Evolutionary conservation across 768 basidiomycete genomes (phyloP), one percentile per base, ranked within the genome.

Genomic region (Cystofilobasidium macerans): DNA sequence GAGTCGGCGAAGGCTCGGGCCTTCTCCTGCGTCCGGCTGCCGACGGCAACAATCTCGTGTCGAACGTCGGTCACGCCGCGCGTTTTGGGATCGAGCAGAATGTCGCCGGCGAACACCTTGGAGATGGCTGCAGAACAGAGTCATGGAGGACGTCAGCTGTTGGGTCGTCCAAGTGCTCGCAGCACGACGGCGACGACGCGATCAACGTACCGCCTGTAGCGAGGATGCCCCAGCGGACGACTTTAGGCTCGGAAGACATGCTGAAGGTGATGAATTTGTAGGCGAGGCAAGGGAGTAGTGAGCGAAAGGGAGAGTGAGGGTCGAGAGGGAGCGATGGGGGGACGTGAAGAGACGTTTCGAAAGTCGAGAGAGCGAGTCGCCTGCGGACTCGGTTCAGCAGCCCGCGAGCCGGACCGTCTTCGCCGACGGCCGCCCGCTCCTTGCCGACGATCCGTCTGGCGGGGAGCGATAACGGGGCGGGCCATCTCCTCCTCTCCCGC

Each of bases 191-290:
- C 5, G 1, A 26, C 11, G 42, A 58, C 1, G 62, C 38, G 33
- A 4, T 22, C 14, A 13, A 61, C 58, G 48, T 12, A 57, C 63
- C 69, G 28, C 71, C 71, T 1, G 89, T 89, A 16, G 88, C 87
- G 69, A 94, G 86, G 69, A 92, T 87, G 22, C 90, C 89, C 90
- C 89, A 91, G 63, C 83, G 83, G 62, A 89, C 36, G 32, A 20
- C 16, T n/a, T 47, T 47, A n/a, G 45, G 11, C 45, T 16, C 9
- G n/a, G n/a, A n/a, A 13, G 22, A n/a, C 42, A 42, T 42, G 42
- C n/a, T n/a, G n/a, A n/a, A n/a, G n/a, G n/a, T n/a, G n/a, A n/a
- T n/a, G n/a, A n/a, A n/a, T n/a, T n/a, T n/a, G n/a, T n/a, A n/a
- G n/a, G n/a, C n/a, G n/a, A n/a, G n/a, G n/a, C n/a, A n/a, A n/a